Evolutionary conservation across 768 basidiomycete species (phyloP).

Genomic region (button mushroom (Agaricus bisporus)): DNA sequence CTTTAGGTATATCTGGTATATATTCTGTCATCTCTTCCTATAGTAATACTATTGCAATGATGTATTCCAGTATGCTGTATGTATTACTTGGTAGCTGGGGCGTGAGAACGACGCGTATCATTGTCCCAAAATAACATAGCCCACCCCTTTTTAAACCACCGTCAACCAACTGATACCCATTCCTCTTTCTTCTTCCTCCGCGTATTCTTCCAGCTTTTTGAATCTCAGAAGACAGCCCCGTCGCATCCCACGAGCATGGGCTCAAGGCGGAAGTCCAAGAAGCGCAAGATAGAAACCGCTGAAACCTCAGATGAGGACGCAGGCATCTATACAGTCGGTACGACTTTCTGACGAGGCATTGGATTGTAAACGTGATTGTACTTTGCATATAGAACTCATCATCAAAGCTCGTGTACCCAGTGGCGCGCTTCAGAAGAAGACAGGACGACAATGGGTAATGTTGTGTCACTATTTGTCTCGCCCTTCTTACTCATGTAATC

Average conservation of each 20-base stretch:
- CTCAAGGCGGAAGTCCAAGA: slow-evolving; percentile 13
- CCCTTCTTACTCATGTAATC: background rate
- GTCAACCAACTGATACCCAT: background rate
- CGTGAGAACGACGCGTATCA: background rate
- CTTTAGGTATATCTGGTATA: background rate
- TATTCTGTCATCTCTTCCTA: background rate
- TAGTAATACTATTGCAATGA: too few relatives aligned
- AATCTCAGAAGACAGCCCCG: background rate
- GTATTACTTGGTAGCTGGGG: background rate
- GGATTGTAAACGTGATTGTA: background rate
- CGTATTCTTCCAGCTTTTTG: background rate
- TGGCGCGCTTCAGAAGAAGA: slow-evolving; percentile 15
- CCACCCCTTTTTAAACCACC: background rate
- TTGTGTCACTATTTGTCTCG: background rate
- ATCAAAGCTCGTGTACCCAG: slow-evolving; percentile 43
- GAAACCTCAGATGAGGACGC: slow-evolving; percentile 3
- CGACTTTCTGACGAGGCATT: background rate
- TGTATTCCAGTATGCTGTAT: too few relatives aligned
- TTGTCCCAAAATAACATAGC: background rate
- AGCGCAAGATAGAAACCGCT: slow-evolving; percentile 5
- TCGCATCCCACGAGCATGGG: background rate
- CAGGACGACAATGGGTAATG: slow-evolving; percentile 14
- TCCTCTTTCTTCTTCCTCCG: background rate
- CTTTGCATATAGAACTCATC: slow-evolving; percentile 45
- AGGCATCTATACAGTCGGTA: slow-evolving; percentile 4